Conservation (phyloP, 176 grass and related monocot genomes). For the barley (Hordeum vulgare) region DNA sequence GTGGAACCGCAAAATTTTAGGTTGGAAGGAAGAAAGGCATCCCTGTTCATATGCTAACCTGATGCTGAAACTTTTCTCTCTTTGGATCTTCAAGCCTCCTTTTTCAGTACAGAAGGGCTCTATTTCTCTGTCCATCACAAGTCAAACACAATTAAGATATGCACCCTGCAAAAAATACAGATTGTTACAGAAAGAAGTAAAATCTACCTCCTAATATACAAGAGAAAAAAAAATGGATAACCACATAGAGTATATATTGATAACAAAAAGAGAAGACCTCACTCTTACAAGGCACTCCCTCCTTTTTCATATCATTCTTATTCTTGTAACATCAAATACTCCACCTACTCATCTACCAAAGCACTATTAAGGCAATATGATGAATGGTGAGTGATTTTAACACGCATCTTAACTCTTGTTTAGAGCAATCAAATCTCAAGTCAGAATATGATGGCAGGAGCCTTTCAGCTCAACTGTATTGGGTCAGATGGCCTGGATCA, state of each 20-base stretch:
- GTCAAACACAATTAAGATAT: constrained; percentile 19
- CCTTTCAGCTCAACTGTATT: constrained; percentile 21
- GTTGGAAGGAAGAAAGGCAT: constrained; percentile 1
- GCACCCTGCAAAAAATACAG: constrained; percentile 7
- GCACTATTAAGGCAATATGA: background rate
- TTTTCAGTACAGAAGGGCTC: constrained; percentile 19
- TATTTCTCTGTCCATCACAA: constrained; percentile 13
- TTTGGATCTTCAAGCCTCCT: constrained; percentile 4
- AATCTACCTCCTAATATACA: background rate
- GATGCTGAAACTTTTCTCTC: constrained; percentile 7
- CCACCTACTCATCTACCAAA: background rate
- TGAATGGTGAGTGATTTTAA: background rate
- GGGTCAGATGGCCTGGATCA: constrained; percentile 8
- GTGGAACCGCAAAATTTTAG: background rate
- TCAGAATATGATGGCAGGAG: background rate
- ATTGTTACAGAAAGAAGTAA: background rate
- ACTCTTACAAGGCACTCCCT: background rate
- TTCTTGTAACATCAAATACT: constrained; percentile 1
- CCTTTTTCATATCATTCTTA: background rate
- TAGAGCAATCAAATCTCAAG: constrained; percentile 7
- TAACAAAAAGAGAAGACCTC: background rate
- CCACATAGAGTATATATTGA: background rate
- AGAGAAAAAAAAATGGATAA: background rate
- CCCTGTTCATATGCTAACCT: constrained; percentile 23
- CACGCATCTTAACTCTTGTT: constrained; percentile 8